phyloP scores from a whole-genome alignment of 2,329 filamentous ascomycete species.

The Colletotrichum chrysophilum region DNA sequence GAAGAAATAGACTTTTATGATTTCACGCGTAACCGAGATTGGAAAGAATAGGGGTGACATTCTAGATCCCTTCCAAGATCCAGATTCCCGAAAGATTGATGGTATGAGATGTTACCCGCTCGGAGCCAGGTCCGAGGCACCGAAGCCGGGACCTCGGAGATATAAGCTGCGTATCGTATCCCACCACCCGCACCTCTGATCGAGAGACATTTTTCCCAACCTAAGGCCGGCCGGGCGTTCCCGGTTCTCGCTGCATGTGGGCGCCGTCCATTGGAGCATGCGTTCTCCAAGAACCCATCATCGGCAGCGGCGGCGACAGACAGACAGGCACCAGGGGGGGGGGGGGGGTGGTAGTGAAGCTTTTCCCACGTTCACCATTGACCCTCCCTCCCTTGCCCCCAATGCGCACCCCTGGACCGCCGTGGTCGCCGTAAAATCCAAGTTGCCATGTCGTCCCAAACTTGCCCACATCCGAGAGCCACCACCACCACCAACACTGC shows the following conservation, averaged over 20 bases:
- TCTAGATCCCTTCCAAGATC: not conserved
- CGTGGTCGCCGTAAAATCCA: not conserved
- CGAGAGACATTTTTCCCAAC: not conserved
- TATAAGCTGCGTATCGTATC: not conserved
- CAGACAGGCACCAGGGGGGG: not conserved
- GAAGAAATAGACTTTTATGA: conserved; percentile 12
- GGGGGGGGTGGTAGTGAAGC: not conserved
- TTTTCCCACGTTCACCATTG: not conserved
- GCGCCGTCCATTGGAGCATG: not conserved
- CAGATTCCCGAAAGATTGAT: not conserved
- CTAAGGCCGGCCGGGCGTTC: not conserved
- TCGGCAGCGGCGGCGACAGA: not conserved
- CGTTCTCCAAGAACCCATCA: not conserved
- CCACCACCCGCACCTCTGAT: not conserved
- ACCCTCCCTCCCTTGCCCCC: not conserved
- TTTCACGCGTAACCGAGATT: not conserved
- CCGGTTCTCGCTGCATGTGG: not conserved
- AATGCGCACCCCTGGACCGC: not conserved
- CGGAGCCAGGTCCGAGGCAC: conserved; percentile 7
- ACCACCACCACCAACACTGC: not conserved
- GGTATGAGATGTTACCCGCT: not conserved
- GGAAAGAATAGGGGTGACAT: not conserved
- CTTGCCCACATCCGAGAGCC: not conserved
- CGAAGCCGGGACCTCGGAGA: conserved; percentile 3
- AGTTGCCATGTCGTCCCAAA: not conserved